Base-by-base conservation (phyloP, 768 basidiomycete species). In the Boletus vermiculosoides region DNA sequence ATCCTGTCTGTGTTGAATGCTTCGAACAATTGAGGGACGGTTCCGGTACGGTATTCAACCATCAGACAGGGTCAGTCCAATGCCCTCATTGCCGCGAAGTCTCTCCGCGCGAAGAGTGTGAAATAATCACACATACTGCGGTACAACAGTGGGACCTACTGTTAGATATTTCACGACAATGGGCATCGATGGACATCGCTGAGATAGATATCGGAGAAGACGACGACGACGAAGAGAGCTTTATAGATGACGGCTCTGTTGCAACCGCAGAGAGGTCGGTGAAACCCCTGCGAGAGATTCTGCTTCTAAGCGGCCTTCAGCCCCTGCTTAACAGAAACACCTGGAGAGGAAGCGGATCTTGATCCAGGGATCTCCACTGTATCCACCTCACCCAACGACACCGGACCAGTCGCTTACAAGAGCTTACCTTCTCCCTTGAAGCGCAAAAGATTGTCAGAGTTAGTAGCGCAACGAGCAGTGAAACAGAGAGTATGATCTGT, bases 381-480 rank as follows among this genome's bases (percentile, higher is more conserved):
- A 18, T 39, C 51, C 50, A 16, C 55, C 23, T 30, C 47, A 39
- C 49, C 36, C 10, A 15, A 59, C 13, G 45, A 62, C 45, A 46
- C 25, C 3, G 22, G 36, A 33, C 15, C 40, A 52, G 47, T 56
- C 45, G 45, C 57, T 52, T 70, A 65, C 55, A 45, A 53, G 44
- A 63, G 20, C 40, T 49, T 70, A 42, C 37, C 68, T 46, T 67
- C 65, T n/a, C 60, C 66, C 45, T 52, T 52, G 50, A 61, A 65
- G 52, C 63, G 61, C 34, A 44, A 70, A 63, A 60, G 52, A 45
- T 56, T 61, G 54, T 11, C 8, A 44, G 42, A 41, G 34, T 55
- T 68, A 20, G 63, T 8, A 54, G 56, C 52, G 42, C 52, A 56
- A 47, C 58, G 60, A 48, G 33, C 31, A 28, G 22, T 36, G 12